phyloP scores from a whole-genome alignment of 352 stramenopile species.

The Thalassiosira pacifica region DNA sequence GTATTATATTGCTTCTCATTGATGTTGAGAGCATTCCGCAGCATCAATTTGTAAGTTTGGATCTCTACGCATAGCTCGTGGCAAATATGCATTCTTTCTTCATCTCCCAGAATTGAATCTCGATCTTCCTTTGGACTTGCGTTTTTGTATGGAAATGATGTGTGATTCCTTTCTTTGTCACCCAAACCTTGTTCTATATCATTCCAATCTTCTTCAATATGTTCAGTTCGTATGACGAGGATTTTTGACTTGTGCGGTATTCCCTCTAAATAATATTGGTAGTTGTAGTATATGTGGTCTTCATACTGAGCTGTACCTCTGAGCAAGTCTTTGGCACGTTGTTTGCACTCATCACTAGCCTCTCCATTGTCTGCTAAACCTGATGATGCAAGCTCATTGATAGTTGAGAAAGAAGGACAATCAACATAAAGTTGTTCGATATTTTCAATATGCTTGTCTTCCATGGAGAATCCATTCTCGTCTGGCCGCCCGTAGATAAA shows the following conservation, averaged over 20 bases:
- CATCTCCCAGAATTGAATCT: slow-evolving; percentile 38
- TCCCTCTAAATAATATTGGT: slow-evolving; percentile 56
- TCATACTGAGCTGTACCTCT: slow-evolving; percentile 24
- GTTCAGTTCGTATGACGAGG: slow-evolving; percentile 47
- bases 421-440: slow-evolving; percentile 45
- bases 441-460: slow-evolving; percentile 2
- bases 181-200: slow-evolving; percentile 41
- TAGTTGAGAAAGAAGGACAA: slow-evolving; percentile 36
- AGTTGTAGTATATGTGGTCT: slow-evolving; percentile 46
- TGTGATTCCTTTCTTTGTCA: slow-evolving; percentile 5
- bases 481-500: slow-evolving; percentile 43
- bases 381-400: slow-evolving; percentile 32
- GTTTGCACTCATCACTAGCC: slow-evolving; percentile 26
- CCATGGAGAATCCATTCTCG: background rate
- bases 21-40: slow-evolving; percentile 33
- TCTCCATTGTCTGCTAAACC: slow-evolving; percentile 27
- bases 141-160: slow-evolving; percentile 37
- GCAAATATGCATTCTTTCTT: slow-evolving; percentile 31
- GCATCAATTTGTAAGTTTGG: slow-evolving; percentile 50
- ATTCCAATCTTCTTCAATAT: slow-evolving; percentile 60
- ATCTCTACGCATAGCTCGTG: slow-evolving; percentile 46
- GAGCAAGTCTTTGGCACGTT: slow-evolving; percentile 20
- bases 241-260: slow-evolving; percentile 44
- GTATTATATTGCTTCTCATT: slow-evolving; percentile 34
- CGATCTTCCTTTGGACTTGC: slow-evolving; percentile 27